Evolutionary conservation across 805 yeast species (phyloP), one percentile per base, ranked within the genome.

Genomic region (Candida peoriensis): DNA sequence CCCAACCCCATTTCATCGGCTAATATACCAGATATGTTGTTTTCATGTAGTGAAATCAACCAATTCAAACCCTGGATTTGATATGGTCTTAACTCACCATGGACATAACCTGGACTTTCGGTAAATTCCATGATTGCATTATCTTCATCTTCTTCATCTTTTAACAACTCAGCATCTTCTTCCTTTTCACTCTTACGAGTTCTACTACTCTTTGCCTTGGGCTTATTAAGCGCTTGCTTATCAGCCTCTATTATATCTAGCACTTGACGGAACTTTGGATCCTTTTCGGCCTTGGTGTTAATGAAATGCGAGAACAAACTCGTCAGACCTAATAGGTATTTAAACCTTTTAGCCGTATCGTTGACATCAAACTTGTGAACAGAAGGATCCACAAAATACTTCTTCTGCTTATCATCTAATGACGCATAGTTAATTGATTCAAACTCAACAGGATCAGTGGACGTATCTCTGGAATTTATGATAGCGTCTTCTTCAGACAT

Each of bases 1-100:
- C 93, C 93, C 42, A 83, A 60, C 2, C 93, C 93, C 93, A 83
- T 83, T 60, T 83, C 93, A 58, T 83, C 93, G 1, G 93, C 93
- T 39, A 83, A 64, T 17, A 83, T 82, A 40, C 93, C 93, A 1
- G 83, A 74, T 30, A 83, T 61, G 40, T 76, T 73, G 59, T 80
- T 81, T 43, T 76, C 81, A 47, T 78, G 74, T 39, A 83, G 58
- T 1, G 81, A 69, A 11, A 82, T 72, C 47, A 83, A 60, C 94
- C 94, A 83, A 55, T 83, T 83, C 41, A 83, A 63, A 42, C 93
- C 94, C 55, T 80, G 88, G 42, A 83, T 69, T 58, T 83, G 94
- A 53, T 83, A 83, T 3, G 82, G 78, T 48, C 94, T 70, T 38
- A 83, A 57, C 26, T 54, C 50, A 28, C 94, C 94, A 39, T 74